Conservation (phyloP, 352 stramenopile genomes). For the Pythium folliculosum region DNA sequence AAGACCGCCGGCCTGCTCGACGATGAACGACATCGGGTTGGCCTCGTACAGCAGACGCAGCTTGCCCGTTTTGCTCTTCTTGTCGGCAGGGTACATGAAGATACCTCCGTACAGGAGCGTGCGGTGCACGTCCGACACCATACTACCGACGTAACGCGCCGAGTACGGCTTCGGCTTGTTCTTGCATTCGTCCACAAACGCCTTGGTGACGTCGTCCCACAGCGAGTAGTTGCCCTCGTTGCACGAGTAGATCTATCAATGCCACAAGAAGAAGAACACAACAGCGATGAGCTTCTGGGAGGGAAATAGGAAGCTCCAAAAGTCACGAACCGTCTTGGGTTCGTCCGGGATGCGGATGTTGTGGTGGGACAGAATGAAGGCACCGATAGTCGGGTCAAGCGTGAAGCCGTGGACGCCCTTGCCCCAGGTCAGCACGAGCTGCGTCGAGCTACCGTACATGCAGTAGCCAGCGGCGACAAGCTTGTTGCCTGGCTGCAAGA, state of each 20-base stretch:
- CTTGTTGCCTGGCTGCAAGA: slow-evolving; percentile 93
- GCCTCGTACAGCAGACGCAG: slow-evolving; percentile 98
- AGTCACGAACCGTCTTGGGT: slow-evolving; percentile 65
- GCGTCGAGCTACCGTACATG: slow-evolving; percentile 98
- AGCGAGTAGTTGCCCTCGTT: slow-evolving; percentile 97
- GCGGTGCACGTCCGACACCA: slow-evolving; percentile 99
- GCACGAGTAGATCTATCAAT: slow-evolving; percentile 93
- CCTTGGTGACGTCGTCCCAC: slow-evolving; percentile 93
- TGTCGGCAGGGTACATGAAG: slow-evolving; percentile 97
- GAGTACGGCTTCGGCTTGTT: slow-evolving; percentile 72
- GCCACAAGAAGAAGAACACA: background rate
- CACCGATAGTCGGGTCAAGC: slow-evolving; percentile 97
- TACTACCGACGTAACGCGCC: slow-evolving; percentile 97
- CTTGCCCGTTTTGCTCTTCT: slow-evolving; percentile 93
- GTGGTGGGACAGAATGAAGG: slow-evolving; percentile 96
- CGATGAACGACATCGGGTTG: slow-evolving; percentile 99
- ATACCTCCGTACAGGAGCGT: slow-evolving; percentile 98
- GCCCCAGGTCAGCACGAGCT: slow-evolving; percentile 96
- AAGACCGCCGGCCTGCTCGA: slow-evolving; percentile 96
- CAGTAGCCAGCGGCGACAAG: slow-evolving; percentile 98
- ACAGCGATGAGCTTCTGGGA: background rate
- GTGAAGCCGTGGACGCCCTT: slow-evolving; percentile 97
- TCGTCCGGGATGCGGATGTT: slow-evolving; percentile 95
- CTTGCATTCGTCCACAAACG: slow-evolving; percentile 90
- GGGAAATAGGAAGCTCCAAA: background rate